phyloP scores from a whole-genome alignment of 495 filamentous ascomycete species.

The Tuber calosporum region DNA sequence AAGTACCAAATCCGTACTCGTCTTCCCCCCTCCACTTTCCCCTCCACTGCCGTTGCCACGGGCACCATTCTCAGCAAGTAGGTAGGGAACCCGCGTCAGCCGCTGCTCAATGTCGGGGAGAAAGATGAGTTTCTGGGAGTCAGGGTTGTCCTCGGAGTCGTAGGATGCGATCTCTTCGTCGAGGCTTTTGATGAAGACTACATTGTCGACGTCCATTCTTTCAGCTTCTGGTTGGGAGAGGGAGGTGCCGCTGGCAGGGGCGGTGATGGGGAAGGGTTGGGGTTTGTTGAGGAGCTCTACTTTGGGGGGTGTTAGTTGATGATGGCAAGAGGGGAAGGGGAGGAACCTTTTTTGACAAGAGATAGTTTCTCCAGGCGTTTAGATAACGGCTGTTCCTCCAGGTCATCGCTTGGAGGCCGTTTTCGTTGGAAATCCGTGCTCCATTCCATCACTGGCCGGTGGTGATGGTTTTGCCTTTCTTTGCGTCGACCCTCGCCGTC shows the following conservation, averaged over 20 bases:
- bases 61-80: conserved; percentile 12
- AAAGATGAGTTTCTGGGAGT: conserved; percentile 59
- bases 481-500: neutral
- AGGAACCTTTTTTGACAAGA: conserved; percentile 54
- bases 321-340: conserved; percentile 1
- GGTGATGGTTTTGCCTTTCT: neutral
- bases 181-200: conserved; percentile 83
- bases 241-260: conserved; percentile 25
- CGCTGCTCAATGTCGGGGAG: conserved; percentile 77
- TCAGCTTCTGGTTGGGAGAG: conserved; percentile 45
- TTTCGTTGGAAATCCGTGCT: conserved; percentile 32
- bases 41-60: neutral
- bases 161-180: conserved; percentile 73
- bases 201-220: conserved; percentile 79
- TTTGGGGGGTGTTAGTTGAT: conserved; percentile 12
- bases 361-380: conserved; percentile 78
- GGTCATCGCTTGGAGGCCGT: conserved; percentile 32
- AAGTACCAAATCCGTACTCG: conserved; percentile 66
- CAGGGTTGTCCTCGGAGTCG: conserved; percentile 46
- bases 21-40: conserved; percentile 21
- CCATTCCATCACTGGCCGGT: conserved; percentile 33
- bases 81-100: conserved; percentile 60
- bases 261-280: conserved; percentile 28
- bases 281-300: conserved; percentile 23
- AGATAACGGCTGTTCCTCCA: conserved; percentile 50